These are phyloP conservation scores for Phytophthora sansomeana DNA, from an alignment of 352 stramenopile genomes.

Conservation along the genomic window DNA sequence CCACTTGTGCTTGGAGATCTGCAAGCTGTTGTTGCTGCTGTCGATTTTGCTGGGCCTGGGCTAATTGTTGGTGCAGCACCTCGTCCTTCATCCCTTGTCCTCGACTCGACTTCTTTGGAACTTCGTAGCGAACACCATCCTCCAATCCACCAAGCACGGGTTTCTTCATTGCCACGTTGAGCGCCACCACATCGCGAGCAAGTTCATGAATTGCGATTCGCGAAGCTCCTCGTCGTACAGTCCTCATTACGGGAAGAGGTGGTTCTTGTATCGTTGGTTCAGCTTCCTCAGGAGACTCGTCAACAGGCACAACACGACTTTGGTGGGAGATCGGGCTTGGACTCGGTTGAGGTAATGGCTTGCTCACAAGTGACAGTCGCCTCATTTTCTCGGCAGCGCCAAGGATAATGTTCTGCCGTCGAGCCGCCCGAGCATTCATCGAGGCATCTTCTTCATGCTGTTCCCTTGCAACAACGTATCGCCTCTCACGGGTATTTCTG, in stretches of 20 bases:
- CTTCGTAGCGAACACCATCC: conserved; percentile 67
- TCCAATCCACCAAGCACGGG: conserved; percentile 46
- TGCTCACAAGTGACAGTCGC: conserved; percentile 21
- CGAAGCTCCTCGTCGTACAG: conserved; percentile 1
- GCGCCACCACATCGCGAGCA: conserved; percentile 45
- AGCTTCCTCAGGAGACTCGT: background rate
- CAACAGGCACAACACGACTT: conserved; percentile 25
- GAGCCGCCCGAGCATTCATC: conserved; percentile 12
- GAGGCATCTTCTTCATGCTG: conserved; percentile 15
- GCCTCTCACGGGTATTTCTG: conserved; percentile 14
- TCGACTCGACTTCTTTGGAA: conserved; percentile 45
- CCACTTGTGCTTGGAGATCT: conserved; percentile 49
- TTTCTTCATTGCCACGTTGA: conserved; percentile 31
- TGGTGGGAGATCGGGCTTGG: conserved; percentile 3
- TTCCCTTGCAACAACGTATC: conserved; percentile 18
- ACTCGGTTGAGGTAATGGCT: conserved; percentile 8
- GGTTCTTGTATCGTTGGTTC: conserved; percentile 8
- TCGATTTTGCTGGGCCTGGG: conserved; percentile 21
- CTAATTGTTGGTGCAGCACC: conserved; percentile 16
- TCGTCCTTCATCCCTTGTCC: conserved; percentile 30
- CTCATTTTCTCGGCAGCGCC: conserved; percentile 27
- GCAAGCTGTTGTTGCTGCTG: conserved; percentile 40
- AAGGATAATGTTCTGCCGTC: conserved; percentile 31
- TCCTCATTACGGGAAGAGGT: conserved; percentile 7
- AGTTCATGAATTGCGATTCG: conserved; percentile 57